phyloP scores from a whole-genome alignment of 2,329 filamentous ascomycete genomes.

The Dactylellina leptospora region DNA sequence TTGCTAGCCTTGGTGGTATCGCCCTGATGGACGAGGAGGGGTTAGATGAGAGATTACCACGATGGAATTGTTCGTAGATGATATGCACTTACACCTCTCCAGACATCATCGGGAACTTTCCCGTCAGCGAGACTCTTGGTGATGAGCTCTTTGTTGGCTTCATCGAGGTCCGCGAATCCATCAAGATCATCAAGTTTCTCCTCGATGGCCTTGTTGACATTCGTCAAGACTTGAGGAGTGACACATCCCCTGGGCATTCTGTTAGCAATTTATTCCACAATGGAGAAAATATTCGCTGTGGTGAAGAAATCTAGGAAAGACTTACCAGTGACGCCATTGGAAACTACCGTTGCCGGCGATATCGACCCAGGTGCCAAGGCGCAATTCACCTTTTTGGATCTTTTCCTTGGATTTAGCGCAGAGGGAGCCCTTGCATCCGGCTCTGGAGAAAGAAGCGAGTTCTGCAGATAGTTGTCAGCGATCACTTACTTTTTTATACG shows the following conservation, averaged over 20 bases:
- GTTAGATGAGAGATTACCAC: no score
- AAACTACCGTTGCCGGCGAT: constrained; percentile 12
- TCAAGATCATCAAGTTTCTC: constrained; percentile 34
- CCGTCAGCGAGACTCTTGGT: constrained; percentile 31
- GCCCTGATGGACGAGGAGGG: no score
- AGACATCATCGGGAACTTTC: constrained; percentile 45
- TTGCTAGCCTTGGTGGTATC: constrained; percentile 17
- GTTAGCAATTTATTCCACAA: no score
- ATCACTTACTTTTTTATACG: no score
- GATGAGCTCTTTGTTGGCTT: constrained; percentile 35
- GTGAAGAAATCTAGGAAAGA: not conserved
- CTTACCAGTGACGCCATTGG: constrained; percentile 53
- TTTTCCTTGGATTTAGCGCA: constrained; percentile 25
- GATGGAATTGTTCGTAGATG: not conserved
- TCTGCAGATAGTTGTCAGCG: no score
- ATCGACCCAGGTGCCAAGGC: constrained; percentile 53
- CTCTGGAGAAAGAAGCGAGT: constrained; percentile 26
- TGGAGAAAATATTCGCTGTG: no score
- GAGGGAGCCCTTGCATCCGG: constrained; percentile 34
- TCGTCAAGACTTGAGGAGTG: constrained; percentile 38
- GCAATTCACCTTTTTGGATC: constrained; percentile 52
- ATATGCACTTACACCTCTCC: constrained; percentile 41
- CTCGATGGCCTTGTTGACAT: constrained; percentile 37
- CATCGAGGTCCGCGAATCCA: constrained; percentile 44
- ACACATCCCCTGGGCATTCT: constrained; percentile 45